A percentile compares a stretch with the other conserved stretches of the same genome.
phyloP scores from a whole-genome alignment of 768 basidiomycete genomes.

The Pleurotus ostreatus region DNA sequence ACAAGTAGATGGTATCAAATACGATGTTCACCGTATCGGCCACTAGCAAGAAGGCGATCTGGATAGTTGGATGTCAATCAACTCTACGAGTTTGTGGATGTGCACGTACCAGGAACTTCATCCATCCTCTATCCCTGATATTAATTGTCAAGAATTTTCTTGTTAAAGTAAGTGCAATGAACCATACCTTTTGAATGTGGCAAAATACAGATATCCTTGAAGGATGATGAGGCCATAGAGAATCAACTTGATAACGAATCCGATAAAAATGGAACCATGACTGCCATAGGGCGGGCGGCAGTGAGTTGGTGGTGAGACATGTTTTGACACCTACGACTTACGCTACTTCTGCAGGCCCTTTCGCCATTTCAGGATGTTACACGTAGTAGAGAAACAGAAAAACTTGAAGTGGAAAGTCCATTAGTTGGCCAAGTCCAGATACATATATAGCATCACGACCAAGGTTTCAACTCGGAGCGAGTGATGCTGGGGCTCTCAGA shows the following conservation, averaged over 20 bases:
- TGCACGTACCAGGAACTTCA: constrained; percentile 43
- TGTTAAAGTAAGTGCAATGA: neutral
- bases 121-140: constrained; percentile 38
- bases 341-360: constrained; percentile 29
- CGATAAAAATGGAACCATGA: constrained; percentile 46
- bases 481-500: too few relatives aligned
- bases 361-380: neutral
- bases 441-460: too few relatives aligned
- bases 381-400: neutral
- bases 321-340: constrained; percentile 14
- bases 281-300: constrained; percentile 18
- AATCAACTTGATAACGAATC: constrained; percentile 39
- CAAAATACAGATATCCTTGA: constrained; percentile 44
- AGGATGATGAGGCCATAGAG: constrained; percentile 47
- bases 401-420: too few relatives aligned
- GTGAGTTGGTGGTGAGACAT: neutral
- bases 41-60: constrained; percentile 39
- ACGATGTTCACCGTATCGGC: constrained; percentile 45
- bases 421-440: too few relatives aligned
- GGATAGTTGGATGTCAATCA: neutral
- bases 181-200: constrained; percentile 32
- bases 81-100: neutral
- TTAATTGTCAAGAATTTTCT: neutral
- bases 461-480: too few relatives aligned
- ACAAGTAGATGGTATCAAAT: constrained; percentile 42